Conservation (phyloP, 2,329 filamentous ascomycete species). For the Tolypocladium sp. region DNA sequence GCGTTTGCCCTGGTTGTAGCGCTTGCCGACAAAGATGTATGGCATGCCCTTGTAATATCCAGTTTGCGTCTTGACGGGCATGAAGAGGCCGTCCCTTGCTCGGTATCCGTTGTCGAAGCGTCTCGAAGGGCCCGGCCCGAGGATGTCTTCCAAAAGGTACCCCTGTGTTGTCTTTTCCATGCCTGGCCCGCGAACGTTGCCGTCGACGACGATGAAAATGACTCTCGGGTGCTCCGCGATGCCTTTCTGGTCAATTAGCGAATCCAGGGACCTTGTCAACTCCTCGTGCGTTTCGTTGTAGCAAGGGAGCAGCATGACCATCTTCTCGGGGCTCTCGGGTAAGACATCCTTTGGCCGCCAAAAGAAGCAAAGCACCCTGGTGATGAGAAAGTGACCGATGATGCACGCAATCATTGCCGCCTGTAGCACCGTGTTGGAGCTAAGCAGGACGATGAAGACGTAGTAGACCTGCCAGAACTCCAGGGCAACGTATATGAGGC, state of each 20-base stretch:
- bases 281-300: constrained; percentile 40
- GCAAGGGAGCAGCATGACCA: constrained; percentile 37
- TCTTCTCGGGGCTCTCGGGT: constrained; percentile 29
- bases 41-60: constrained; percentile 36
- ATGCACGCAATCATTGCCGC: constrained; percentile 31
- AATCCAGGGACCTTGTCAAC: constrained; percentile 33
- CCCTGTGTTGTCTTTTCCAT: constrained; percentile 39
- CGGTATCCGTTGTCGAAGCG: constrained; percentile 33
- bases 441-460: constrained; percentile 34
- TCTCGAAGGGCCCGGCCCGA: constrained; percentile 22
- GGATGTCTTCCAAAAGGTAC: constrained; percentile 37
- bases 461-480: constrained; percentile 31
- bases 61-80: constrained; percentile 33
- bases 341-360: constrained; percentile 18
- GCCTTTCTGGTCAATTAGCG: constrained; percentile 31
- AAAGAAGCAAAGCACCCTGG: constrained; percentile 19
- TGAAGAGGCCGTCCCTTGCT: constrained; percentile 34
- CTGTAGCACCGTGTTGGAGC: constrained; percentile 34
- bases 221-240: constrained; percentile 30
- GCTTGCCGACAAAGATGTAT: constrained; percentile 38
- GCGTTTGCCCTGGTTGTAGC: constrained; percentile 39
- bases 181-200: constrained; percentile 34
- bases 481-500: constrained; percentile 25
- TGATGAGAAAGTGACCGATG: constrained; percentile 19
- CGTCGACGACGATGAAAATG: constrained; percentile 40